Conservation (phyloP, 257 asterid genomes). For the Oldenlandia corymbosa region DNA sequence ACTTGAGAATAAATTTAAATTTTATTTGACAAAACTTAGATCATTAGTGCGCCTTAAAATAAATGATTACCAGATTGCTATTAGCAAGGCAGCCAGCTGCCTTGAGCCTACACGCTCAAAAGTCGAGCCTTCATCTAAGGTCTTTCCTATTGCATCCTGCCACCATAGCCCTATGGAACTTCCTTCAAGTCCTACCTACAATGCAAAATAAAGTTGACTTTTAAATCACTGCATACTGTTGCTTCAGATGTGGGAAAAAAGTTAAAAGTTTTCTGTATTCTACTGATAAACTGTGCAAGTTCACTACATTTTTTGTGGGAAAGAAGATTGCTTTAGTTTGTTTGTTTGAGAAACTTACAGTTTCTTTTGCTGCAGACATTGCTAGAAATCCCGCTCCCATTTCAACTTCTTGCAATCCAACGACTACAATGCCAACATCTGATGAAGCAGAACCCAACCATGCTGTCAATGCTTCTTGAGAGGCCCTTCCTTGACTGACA, state of each 20-base stretch:
- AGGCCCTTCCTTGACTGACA: constrained; percentile 92
- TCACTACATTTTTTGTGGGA: background rate
- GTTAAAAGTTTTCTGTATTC: background rate
- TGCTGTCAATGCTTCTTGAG: constrained; percentile 78
- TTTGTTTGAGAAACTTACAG: constrained; percentile 44
- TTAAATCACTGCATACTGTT: constrained; percentile 3
- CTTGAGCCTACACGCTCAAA: constrained; percentile 92
- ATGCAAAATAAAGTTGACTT: constrained; percentile 19
- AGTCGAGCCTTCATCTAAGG: constrained; percentile 70
- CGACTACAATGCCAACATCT: constrained; percentile 77
- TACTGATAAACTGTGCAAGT: background rate
- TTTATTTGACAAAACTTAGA: background rate
- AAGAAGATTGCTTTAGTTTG: background rate
- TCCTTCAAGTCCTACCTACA: constrained; percentile 99
- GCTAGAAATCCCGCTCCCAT: constrained; percentile 99
- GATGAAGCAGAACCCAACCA: constrained; percentile 73
- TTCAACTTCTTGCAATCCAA: constrained; percentile 97
- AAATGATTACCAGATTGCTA: constrained; percentile 65
- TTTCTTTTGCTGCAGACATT: constrained; percentile 99
- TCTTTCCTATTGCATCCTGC: constrained; percentile 85
- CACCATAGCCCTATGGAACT: constrained; percentile 96
- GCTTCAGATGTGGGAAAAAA: background rate
- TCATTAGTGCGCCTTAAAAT: background rate
- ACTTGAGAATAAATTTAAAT: background rate
- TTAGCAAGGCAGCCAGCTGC: constrained; percentile 87